phyloP scores from a whole-genome alignment of 2,329 filamentous ascomycete species.

The Elsinoe fawcettii region DNA sequence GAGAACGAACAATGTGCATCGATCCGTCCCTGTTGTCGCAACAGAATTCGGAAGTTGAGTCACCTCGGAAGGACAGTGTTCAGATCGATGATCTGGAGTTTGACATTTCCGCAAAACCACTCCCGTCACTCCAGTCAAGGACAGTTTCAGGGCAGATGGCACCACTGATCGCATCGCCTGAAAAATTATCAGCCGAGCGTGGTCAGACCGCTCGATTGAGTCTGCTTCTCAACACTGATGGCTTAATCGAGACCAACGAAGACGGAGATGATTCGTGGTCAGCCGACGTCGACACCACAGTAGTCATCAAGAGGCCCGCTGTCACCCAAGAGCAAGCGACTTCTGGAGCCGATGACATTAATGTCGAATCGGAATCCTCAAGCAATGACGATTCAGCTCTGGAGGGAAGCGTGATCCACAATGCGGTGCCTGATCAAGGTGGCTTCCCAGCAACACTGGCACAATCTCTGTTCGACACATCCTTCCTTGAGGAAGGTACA shows the following conservation, averaged over 20 bases:
- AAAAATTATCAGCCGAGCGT: neutral
- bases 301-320: slow-evolving; percentile 9
- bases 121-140: neutral
- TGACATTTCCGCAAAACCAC: neutral
- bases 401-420: slow-evolving; percentile 7
- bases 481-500: slow-evolving; percentile 3
- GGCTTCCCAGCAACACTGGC: neutral
- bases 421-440: neutral
- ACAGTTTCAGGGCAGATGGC: slow-evolving; percentile 3
- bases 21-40: slow-evolving; percentile 13
- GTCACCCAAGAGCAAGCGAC: neutral
- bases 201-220: slow-evolving; percentile 7
- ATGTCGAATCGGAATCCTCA: neutral
- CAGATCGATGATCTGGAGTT: neutral
- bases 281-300: slow-evolving; percentile 6
- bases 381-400: neutral
- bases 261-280: neutral
- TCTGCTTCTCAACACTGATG: slow-evolving; percentile 12
- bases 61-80: slow-evolving; percentile 7
- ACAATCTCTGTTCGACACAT: neutral
- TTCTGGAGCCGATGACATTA: neutral
- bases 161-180: neutral
- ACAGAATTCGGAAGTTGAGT: neutral
- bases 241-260: neutral
- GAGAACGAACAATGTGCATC: slow-evolving; percentile 5